phyloP scores from a whole-genome alignment of 2,329 filamentous ascomycete genomes.

The Trichoderma simmonsii region DNA sequence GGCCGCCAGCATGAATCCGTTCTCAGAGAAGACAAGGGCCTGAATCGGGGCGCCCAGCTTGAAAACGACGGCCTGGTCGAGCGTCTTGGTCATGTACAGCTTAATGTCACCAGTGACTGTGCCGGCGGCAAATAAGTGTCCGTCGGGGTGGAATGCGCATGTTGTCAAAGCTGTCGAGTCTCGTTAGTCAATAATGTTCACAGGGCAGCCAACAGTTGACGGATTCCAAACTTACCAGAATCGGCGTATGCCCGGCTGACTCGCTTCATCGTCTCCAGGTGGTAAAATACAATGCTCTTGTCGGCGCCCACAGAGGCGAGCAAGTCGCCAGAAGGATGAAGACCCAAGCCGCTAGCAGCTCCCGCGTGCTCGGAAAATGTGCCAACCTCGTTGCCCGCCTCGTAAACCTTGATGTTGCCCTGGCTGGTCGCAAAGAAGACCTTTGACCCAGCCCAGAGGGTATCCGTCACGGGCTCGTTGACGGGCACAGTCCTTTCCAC shows the following conservation, averaged over 20 bases:
- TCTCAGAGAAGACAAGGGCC: conserved; percentile 85
- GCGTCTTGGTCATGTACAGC: conserved; percentile 81
- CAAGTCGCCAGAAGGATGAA: conserved; percentile 80
- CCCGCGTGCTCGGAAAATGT: conserved; percentile 81
- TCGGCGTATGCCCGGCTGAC: conserved; percentile 78
- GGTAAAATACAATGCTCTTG: conserved; percentile 90
- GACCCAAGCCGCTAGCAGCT: conserved; percentile 68
- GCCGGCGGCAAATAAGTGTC: conserved; percentile 86
- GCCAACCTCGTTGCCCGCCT: conserved; percentile 65
- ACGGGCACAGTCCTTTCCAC: conserved; percentile 65
- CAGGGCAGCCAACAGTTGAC: background rate
- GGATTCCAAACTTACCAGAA: conserved; percentile 59
- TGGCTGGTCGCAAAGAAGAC: conserved; percentile 71
- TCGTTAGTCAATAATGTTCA: background rate
- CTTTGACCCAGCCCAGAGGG: conserved; percentile 63
- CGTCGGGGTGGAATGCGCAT: conserved; percentile 90
- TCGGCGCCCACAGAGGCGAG: conserved; percentile 85
- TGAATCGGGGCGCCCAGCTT: conserved; percentile 66
- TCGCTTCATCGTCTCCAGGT: conserved; percentile 63
- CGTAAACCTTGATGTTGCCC: conserved; percentile 76
- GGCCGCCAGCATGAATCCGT: conserved; percentile 92
- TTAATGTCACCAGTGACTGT: conserved; percentile 78
- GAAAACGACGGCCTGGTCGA: conserved; percentile 74
- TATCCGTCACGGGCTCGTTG: conserved; percentile 64
- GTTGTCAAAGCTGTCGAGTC: conserved; percentile 62